These are phyloP conservation scores for Nepenthes gracilis DNA, from an alignment of 148 eudicot genomes.

Conservation along the genomic window DNA sequence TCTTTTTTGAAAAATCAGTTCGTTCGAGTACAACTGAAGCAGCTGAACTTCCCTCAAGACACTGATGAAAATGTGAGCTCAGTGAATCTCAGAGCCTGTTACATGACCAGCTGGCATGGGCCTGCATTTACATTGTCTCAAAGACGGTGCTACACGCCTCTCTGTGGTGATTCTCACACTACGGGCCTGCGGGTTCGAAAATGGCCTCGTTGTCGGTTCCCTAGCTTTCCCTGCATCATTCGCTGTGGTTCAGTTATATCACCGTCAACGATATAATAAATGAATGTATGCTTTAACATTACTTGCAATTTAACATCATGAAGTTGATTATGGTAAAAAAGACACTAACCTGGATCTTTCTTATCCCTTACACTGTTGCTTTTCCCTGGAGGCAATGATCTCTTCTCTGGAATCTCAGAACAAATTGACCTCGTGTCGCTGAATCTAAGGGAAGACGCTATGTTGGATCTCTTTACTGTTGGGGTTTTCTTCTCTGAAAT, in stretches of 20 bases:
- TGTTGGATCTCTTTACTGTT: neutral
- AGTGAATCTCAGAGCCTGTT: slow-evolving; percentile 9
- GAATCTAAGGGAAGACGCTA: neutral
- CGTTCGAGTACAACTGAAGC: no score
- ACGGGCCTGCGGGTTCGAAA: slow-evolving; percentile 9
- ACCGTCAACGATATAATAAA: neutral
- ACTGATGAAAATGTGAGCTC: neutral
- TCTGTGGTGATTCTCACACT: slow-evolving; percentile 11
- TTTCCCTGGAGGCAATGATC: slow-evolving; percentile 8
- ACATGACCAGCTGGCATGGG: slow-evolving; percentile 13
- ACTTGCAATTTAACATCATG: neutral
- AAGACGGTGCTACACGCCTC: slow-evolving; percentile 9
- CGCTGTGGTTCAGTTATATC: slow-evolving; percentile 3
- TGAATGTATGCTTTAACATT: neutral
- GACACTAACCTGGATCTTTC: slow-evolving; percentile 33
- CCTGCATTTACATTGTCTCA: slow-evolving; percentile 11
- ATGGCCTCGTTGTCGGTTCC: slow-evolving; percentile 12
- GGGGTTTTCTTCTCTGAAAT: neutral
- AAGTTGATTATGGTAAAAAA: neutral
- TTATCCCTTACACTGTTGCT: slow-evolving; percentile 16
- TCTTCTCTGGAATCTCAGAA: slow-evolving; percentile 20
- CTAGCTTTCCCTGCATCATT: slow-evolving; percentile 12
- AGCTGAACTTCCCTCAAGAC: no score
- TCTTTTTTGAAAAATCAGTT: no score
- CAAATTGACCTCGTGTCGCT: slow-evolving; percentile 10